Evolutionary conservation across 2,329 filamentous ascomycete genomes (phyloP).

Genomic region (Aspergillus melleus): DNA sequence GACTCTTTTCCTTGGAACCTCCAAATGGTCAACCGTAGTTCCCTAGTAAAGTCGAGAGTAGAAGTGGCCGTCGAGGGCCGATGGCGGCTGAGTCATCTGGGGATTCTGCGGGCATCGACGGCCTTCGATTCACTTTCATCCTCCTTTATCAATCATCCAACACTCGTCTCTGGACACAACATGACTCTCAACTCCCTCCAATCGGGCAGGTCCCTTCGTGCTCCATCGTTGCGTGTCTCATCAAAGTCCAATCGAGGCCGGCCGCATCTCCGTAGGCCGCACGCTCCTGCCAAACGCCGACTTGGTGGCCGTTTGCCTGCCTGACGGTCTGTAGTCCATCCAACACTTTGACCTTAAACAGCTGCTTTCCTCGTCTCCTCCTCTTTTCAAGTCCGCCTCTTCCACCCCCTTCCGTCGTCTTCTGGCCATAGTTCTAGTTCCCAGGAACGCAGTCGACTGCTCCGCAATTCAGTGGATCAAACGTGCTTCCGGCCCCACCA

Average conservation of each 20-base stretch:
- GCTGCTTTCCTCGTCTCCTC: neutral
- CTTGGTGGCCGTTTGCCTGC: neutral
- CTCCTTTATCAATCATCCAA: neutral
- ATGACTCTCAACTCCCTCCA: too few species aligned
- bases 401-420: neutral
- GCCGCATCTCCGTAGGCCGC: neutral
- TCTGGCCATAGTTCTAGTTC: neutral
- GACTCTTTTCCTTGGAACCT: neutral
- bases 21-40: too few species aligned
- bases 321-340: neutral
- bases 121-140: constrained; percentile 26
- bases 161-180: neutral
- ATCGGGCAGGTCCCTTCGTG: neutral
- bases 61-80: neutral
- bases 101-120: constrained; percentile 37
- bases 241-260: neutral
- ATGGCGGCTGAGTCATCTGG: constrained; percentile 26
- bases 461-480: constrained; percentile 2
- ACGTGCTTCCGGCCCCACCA: neutral
- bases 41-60: neutral
- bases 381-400: neutral
- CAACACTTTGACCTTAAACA: neutral
- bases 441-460: neutral
- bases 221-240: neutral
- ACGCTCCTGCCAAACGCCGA: neutral